Base-by-base conservation (phyloP, 2,329 filamentous ascomycete species). In the Paraconiothyrium brasiliense region DNA sequence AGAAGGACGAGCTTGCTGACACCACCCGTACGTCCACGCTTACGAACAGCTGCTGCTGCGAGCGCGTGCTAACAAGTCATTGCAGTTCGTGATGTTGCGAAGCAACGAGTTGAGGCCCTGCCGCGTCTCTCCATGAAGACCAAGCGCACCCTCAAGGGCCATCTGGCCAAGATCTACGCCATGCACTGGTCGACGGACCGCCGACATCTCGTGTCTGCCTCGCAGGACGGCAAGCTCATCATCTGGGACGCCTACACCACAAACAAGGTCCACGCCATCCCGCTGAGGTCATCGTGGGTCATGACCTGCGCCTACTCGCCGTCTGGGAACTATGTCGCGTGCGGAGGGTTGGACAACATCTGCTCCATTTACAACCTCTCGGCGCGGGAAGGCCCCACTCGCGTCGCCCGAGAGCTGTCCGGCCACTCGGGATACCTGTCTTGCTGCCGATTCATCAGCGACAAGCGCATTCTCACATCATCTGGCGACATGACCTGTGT, bases 111-210 rank as follows among this genome's bases (percentile, higher is more conserved):
- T 81, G 95, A 98, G 80, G 86, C 92, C 70, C 89, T 99, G 73
- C 93, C 94, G 68, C 91, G 92, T 81, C 95, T 96, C 81, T 87
- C 94, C 78, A 98, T 99, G 95, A 97, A 95, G 86, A 92, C 94
- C 68, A 95, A 97, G 85, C 92, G 93, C 75, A 97, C 94, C 54
- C 86, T 99, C 70, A 98, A 98, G 85, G 95, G 95, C 69, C 95
- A 99, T 86, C 84, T 99, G 70, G 95, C 95, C 74, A 99, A 99
- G 85, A 99, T 99, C 76, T 99, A 99, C 82, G 95, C 95, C 74
- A 99, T 99, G 95, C 95, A 99, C 85, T 99, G 95, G 95, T 98
- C 95, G 37, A 99, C 95, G 67, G 95, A 99, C 83, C 90, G 95
- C 77, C 90, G 95, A 81, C 95, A 98, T 82, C 89, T 98, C 64